phyloP scores from a whole-genome alignment of 768 basidiomycete species.

The Cantharellus cinnabarinus region DNA sequence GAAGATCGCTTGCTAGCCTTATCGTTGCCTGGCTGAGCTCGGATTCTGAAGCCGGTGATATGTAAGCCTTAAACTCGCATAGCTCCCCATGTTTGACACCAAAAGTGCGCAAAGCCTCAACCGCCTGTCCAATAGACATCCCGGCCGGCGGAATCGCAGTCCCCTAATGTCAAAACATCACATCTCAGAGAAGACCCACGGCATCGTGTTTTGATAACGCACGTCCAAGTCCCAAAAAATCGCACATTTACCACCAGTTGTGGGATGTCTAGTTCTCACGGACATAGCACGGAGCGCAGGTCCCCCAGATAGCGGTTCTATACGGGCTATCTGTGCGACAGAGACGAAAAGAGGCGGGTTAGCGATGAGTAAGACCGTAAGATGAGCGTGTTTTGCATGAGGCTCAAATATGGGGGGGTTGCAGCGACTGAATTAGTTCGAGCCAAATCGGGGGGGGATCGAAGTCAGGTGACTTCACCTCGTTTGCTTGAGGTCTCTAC shows the following conservation, averaged over 20 bases:
- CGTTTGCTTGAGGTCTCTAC: neutral
- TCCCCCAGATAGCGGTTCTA: neutral
- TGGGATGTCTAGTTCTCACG: neutral
- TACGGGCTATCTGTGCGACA: too few species aligned
- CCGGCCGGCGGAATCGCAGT: neutral
- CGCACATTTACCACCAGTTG: neutral
- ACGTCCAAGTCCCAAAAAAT: constrained; percentile 1
- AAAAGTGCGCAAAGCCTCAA: neutral
- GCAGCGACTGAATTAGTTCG: too few species aligned
- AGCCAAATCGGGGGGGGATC: too few species aligned
- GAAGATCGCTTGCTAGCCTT: neutral
- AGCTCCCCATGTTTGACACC: neutral
- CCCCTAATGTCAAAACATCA: neutral
- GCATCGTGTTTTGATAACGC: neutral
- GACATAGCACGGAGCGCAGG: neutral
- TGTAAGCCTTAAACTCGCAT: neutral
- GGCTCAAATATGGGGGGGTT: neutral
- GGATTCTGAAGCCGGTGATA: neutral
- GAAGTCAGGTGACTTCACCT: neutral
- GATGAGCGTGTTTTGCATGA: neutral
- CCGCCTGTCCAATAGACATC: neutral
- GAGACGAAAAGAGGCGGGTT: too few species aligned
- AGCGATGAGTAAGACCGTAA: neutral
- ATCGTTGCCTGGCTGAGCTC: neutral
- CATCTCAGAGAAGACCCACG: neutral